These are phyloP conservation scores for Lactarius sanguifluus DNA, from an alignment of 768 basidiomycete genomes.

Conservation along the genomic window DNA sequence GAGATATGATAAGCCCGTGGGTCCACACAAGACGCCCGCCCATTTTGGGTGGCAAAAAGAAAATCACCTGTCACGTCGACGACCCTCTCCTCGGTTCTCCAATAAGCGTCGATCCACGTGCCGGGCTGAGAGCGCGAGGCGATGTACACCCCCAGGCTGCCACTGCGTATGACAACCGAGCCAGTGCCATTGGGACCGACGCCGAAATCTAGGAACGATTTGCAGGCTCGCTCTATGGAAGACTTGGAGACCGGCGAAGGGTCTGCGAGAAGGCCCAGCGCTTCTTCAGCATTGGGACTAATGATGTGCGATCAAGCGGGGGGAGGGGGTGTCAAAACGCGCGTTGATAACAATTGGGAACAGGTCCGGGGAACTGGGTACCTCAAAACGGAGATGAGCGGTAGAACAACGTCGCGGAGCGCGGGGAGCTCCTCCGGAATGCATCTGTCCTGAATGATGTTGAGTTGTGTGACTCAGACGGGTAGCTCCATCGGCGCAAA, in stretches of 20 bases:
- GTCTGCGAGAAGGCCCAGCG: constrained; percentile 61
- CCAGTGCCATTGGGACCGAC: constrained; percentile 52
- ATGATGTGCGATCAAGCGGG: neutral
- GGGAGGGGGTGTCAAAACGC: neutral
- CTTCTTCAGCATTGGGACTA: constrained; percentile 85
- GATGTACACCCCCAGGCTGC: constrained; percentile 68
- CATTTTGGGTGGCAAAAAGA: neutral
- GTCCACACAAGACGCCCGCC: constrained; percentile 15
- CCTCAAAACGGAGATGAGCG: constrained; percentile 68
- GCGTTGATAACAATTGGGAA: neutral
- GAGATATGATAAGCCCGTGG: constrained; percentile 15
- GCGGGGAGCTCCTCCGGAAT: constrained; percentile 75
- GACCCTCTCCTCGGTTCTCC: constrained; percentile 54
- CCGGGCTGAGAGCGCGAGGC: constrained; percentile 44
- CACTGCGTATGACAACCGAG: constrained; percentile 73
- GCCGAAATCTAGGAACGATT: constrained; percentile 58
- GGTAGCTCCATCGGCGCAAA: neutral
- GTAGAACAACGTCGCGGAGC: constrained; percentile 58
- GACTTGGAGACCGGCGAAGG: constrained; percentile 48
- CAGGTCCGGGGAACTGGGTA: constrained; percentile 33
- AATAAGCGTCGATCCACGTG: constrained; percentile 75
- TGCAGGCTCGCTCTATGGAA: constrained; percentile 66
- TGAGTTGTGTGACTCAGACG: constrained; percentile 17
- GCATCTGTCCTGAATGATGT: constrained; percentile 61
- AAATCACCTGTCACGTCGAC: constrained; percentile 78